These are phyloP conservation scores for Podospora didyma DNA, from an alignment of 495 filamentous ascomycete genomes.

Conservation along the genomic window DNA sequence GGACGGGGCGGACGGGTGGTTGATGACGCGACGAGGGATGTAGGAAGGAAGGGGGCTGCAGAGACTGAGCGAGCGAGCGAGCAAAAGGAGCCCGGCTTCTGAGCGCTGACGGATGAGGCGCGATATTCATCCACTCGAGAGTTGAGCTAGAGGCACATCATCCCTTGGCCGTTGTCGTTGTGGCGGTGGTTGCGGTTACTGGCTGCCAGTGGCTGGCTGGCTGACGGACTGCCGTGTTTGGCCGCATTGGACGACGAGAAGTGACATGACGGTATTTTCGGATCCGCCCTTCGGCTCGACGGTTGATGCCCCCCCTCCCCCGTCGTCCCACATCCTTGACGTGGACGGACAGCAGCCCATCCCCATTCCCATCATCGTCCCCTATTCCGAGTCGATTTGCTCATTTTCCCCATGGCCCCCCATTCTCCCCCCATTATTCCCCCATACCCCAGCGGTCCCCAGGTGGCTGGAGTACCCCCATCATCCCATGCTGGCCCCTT, in stretches of 20 bases:
- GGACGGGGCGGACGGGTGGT: constrained; percentile 2
- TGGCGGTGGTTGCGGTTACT: background rate
- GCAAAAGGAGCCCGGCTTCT: constrained; percentile 6
- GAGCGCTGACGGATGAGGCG: constrained; percentile 1
- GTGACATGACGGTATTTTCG: background rate
- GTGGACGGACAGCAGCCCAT: background rate
- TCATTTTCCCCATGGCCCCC: background rate
- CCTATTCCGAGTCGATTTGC: too few relatives aligned
- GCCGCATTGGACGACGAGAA: constrained; percentile 14
- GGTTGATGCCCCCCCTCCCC: constrained; percentile 1
- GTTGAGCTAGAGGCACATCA: too few relatives aligned
- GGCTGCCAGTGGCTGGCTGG: constrained; percentile 11
- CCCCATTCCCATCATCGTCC: too few relatives aligned
- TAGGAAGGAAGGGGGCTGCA: background rate
- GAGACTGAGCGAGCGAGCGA: background rate
- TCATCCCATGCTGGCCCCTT: background rate
- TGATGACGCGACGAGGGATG: constrained; percentile 19
- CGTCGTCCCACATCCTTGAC: too few relatives aligned
- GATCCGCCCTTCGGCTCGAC: background rate
- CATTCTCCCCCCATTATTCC: background rate
- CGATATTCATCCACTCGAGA: background rate
- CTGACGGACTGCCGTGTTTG: constrained; percentile 16
- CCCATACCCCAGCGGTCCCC: background rate
- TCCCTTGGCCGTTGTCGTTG: too few relatives aligned
- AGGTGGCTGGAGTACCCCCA: background rate